These are phyloP conservation scores for Hordeum marinum DNA, from an alignment of 176 grass and related monocot species.

Conservation along the genomic window DNA sequence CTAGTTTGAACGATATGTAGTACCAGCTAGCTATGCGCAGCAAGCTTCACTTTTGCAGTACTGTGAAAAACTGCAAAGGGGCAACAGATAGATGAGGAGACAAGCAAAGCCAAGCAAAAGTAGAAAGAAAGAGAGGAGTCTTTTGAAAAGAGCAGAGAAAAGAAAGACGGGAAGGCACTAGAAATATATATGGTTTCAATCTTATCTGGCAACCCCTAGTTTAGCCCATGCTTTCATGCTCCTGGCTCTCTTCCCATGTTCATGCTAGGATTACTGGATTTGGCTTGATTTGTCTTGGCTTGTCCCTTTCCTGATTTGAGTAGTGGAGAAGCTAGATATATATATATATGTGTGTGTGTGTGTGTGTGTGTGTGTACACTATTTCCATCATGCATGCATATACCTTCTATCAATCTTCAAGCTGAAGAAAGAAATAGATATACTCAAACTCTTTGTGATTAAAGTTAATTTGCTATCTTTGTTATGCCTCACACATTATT, in stretches of 20 bases:
- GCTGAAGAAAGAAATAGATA: background rate
- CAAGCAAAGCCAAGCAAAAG: conserved; percentile 35
- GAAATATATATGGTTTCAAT: conserved; percentile 20
- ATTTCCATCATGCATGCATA: background rate
- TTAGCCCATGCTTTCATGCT: conserved; percentile 43
- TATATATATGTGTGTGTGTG: no score
- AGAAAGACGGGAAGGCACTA: conserved; percentile 8
- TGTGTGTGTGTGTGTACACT: no score
- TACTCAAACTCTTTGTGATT: conserved; percentile 4
- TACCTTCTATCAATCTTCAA: background rate
- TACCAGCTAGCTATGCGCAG: background rate
- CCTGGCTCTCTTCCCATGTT: conserved; percentile 17
- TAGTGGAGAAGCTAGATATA: background rate
- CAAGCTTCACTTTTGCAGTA: conserved; percentile 14
- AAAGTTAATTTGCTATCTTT: conserved; percentile 15
- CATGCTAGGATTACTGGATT: conserved; percentile 29
- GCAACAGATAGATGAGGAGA: conserved; percentile 24
- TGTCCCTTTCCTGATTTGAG: conserved; percentile 5
- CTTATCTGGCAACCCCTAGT: conserved; percentile 14
- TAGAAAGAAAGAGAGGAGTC: conserved; percentile 19
- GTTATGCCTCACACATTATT: background rate
- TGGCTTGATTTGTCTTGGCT: conserved; percentile 29
- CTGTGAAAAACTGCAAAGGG: conserved; percentile 17
- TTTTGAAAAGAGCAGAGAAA: conserved; percentile 17
- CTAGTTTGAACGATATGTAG: conserved; percentile 17